Conservation (phyloP, 2,329 filamentous ascomycete genomes). For the Aspergillus awamori region DNA sequence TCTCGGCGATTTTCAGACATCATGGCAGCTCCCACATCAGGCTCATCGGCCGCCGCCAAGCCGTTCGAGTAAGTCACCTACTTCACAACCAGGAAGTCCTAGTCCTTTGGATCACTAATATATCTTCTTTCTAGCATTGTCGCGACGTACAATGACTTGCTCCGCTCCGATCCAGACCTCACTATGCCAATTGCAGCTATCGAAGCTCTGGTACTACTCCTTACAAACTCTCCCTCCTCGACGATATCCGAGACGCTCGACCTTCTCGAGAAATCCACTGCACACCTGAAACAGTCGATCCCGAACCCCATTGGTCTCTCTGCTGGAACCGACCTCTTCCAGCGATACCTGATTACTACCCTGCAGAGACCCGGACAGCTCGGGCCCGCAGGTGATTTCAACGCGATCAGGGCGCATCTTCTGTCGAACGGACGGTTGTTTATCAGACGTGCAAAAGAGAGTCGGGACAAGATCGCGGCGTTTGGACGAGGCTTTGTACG, state of each 20-base stretch:
- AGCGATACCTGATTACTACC: slow-evolving; percentile 84
- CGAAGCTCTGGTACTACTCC: slow-evolving; percentile 83
- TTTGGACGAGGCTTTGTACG: slow-evolving; percentile 77
- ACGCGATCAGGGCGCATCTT: slow-evolving; percentile 78
- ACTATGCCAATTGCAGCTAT: slow-evolving; percentile 97
- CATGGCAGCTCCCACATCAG: slow-evolving; percentile 34
- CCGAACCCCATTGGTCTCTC: slow-evolving; percentile 89
- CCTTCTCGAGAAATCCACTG: slow-evolving; percentile 75
- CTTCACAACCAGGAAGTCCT: not conserved
- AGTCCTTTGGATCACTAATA: slow-evolving; percentile 20
- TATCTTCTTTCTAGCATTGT: slow-evolving; percentile 55
- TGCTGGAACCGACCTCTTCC: slow-evolving; percentile 93
- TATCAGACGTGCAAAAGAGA: slow-evolving; percentile 81
- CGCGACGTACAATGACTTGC: slow-evolving; percentile 65
- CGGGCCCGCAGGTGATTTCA: slow-evolving; percentile 69
- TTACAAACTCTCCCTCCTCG: slow-evolving; percentile 75
- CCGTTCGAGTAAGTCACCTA: slow-evolving; percentile 43
- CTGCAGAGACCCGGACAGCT: slow-evolving; percentile 58
- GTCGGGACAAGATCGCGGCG: slow-evolving; percentile 78
- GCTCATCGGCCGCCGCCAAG: slow-evolving; percentile 30
- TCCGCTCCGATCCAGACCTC: slow-evolving; percentile 73
- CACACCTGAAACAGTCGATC: slow-evolving; percentile 74
- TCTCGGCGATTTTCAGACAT: slow-evolving; percentile 12
- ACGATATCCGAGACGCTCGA: slow-evolving; percentile 95
- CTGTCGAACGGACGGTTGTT: slow-evolving; percentile 85